Percentiles rank a stretch among this genome's conserved stretches.
Conservation (phyloP, 345 rosid genomes). For the Aquilaria malaccensis region DNA sequence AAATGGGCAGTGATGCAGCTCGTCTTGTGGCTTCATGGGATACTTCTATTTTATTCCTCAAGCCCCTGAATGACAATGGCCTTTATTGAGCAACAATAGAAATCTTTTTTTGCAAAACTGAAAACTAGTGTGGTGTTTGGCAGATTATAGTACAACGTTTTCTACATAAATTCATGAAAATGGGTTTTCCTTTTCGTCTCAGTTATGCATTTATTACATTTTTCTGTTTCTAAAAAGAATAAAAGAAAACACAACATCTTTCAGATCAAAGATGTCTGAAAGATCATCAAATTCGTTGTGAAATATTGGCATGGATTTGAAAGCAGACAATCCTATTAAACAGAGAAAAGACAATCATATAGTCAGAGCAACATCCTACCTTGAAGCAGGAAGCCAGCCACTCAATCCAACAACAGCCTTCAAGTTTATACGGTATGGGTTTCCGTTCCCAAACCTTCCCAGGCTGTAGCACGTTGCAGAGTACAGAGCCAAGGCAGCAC, state of each 20-base stretch:
- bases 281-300: too few species aligned
- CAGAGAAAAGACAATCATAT: not conserved
- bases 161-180: not conserved
- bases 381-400: constrained; percentile 94
- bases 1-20: constrained; percentile 57
- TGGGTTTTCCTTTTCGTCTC: too few species aligned
- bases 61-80: constrained; percentile 29
- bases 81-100: constrained; percentile 1
- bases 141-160: not conserved
- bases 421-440: constrained; percentile 50
- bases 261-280: too few species aligned
- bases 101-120: constrained; percentile 1
- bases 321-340: too few species aligned
- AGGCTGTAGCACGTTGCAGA: constrained; percentile 68
- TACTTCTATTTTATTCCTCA: constrained; percentile 50
- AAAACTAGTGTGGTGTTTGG: not conserved
- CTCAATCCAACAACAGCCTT: constrained; percentile 55
- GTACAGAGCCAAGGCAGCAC: constrained; percentile 84
- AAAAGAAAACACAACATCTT: too few species aligned
- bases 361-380: constrained; percentile 26
- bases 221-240: not conserved
- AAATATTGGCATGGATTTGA: too few species aligned
- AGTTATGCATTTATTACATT: too few species aligned
- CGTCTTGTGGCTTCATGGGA: constrained; percentile 60
- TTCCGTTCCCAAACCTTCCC: constrained; percentile 67